A percentile compares a stretch with the other conserved stretches of the same genome.
Conservation (phyloP, 2,329 filamentous ascomycete species). For the Xylariaceae sp. region DNA sequence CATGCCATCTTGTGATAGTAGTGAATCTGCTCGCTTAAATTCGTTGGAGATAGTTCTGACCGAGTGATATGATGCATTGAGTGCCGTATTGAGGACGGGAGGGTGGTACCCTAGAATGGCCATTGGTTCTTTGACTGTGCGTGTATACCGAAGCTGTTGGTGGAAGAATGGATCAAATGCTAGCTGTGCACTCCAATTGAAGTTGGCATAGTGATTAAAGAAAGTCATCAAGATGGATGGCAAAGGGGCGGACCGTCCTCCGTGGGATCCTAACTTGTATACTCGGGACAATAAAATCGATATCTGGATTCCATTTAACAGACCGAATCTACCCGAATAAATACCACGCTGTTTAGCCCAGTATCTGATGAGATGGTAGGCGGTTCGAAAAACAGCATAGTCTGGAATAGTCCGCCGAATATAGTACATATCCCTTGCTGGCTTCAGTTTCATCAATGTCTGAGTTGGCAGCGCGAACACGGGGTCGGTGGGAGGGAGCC, state of each 20-base stretch:
- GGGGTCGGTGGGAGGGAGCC: slow-evolving; percentile 46
- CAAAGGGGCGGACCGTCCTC: slow-evolving; percentile 38
- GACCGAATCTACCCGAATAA: slow-evolving; percentile 62
- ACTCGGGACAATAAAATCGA: slow-evolving; percentile 57
- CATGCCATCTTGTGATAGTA: slow-evolving; percentile 36
- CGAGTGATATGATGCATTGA: slow-evolving; percentile 50
- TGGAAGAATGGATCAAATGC: slow-evolving; percentile 60
- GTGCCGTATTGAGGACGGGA: slow-evolving; percentile 57
- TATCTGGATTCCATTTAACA: slow-evolving; percentile 62
- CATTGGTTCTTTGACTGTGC: slow-evolving; percentile 56
- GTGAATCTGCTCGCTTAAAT: slow-evolving; percentile 42
- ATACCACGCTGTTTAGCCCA: slow-evolving; percentile 61
- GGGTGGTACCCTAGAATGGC: slow-evolving; percentile 60
- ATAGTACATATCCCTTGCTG: slow-evolving; percentile 58
- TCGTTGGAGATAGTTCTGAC: slow-evolving; percentile 49
- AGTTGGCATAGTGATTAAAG: slow-evolving; percentile 58
- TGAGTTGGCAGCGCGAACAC: slow-evolving; percentile 53
- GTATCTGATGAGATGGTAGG: slow-evolving; percentile 56
- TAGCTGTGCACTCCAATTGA: slow-evolving; percentile 53
- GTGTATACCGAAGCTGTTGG: slow-evolving; percentile 46
- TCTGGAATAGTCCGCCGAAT: slow-evolving; percentile 58
- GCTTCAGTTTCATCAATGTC: slow-evolving; percentile 59
- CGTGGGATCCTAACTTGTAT: slow-evolving; percentile 49
- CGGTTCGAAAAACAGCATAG: slow-evolving; percentile 52
- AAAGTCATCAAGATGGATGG: slow-evolving; percentile 55